phyloP scores from a whole-genome alignment of 768 basidiomycete species.

The Macrolepiota dolichaula region DNA sequence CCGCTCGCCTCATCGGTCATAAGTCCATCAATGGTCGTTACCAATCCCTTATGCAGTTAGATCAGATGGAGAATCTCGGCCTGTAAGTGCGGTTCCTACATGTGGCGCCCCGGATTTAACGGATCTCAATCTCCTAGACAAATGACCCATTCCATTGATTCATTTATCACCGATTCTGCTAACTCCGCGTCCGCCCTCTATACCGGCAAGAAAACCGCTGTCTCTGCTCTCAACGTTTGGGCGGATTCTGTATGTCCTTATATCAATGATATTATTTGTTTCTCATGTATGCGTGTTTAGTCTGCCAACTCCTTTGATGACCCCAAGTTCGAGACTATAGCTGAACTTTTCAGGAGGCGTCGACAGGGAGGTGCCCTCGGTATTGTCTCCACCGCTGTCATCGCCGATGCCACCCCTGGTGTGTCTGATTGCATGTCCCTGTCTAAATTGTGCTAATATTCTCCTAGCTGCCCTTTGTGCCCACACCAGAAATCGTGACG shows the following conservation, averaged over 20 bases:
- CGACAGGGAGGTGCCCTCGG: slow-evolving; percentile 37
- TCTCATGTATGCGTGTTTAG: slow-evolving; percentile 17
- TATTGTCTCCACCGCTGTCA: slow-evolving; percentile 41
- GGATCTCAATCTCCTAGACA: slow-evolving; percentile 23
- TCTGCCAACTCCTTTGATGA: slow-evolving; percentile 38
- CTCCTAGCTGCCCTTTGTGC: slow-evolving; percentile 34
- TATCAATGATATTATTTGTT: background rate
- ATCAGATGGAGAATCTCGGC: slow-evolving; percentile 42
- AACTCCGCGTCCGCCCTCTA: slow-evolving; percentile 46
- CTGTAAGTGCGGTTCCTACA: slow-evolving; percentile 27
- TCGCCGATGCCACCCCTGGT: slow-evolving; percentile 43
- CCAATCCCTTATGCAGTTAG: slow-evolving; percentile 43
- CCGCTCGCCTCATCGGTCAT: slow-evolving; percentile 42
- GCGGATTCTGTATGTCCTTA: slow-evolving; percentile 34
- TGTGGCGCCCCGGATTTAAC: background rate
- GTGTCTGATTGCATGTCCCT: slow-evolving; percentile 3
- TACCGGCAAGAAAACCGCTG: slow-evolving; percentile 39
- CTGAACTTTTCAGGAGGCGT: slow-evolving; percentile 37
- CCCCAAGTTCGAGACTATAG: slow-evolving; percentile 42
- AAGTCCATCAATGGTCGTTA: slow-evolving; percentile 44
- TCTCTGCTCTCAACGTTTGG: slow-evolving; percentile 37
- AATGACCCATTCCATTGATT: slow-evolving; percentile 46
- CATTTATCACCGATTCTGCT: slow-evolving; percentile 44
- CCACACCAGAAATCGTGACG: slow-evolving; percentile 36
- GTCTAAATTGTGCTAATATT: background rate